Evolutionary conservation across 192 early-diverging fungal species (phyloP).

Genomic region (Backusella morwellensis): DNA sequence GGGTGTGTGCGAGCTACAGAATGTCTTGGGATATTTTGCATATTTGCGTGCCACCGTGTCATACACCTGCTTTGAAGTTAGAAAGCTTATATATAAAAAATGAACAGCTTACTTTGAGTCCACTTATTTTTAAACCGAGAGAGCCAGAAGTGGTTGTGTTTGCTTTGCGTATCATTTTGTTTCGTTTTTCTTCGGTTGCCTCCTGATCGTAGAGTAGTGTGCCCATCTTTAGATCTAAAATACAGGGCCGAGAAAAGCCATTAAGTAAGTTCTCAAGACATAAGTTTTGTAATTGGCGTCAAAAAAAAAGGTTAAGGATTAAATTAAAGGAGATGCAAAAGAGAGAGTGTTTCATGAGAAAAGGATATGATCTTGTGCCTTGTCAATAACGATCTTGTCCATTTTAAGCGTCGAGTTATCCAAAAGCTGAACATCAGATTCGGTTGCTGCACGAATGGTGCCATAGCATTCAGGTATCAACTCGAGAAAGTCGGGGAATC

Average conservation of each 20-base stretch:
- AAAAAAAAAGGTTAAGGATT: background rate
- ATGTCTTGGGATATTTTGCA: conserved; percentile 46
- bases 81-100: too few species aligned
- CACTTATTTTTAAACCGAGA: conserved; percentile 70
- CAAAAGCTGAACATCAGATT: conserved; percentile 16
- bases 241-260: conserved; percentile 69
- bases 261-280: conserved; percentile 77
- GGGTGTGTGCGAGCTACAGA: conserved; percentile 50
- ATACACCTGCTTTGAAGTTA: conserved; percentile 37
- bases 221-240: conserved; percentile 90
- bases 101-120: conserved; percentile 55
- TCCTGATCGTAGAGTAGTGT: conserved; percentile 70
- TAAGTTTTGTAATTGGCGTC: conserved; percentile 40
- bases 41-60: conserved; percentile 41
- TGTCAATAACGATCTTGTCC: background rate
- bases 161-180: conserved; percentile 64
- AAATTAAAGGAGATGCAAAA: background rate
- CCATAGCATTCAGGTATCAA: conserved; percentile 77
- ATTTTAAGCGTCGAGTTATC: background rate
- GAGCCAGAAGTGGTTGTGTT: conserved; percentile 59
- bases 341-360: background rate
- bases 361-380: conserved; percentile 40
- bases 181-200: conserved; percentile 68
- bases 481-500: conserved; percentile 45
- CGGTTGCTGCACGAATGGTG: conserved; percentile 33